Percentiles rank a stretch among this genome's conserved stretches.
These are phyloP conservation scores for Suillus luteus DNA, from an alignment of 768 basidiomycete species.

Conservation along the genomic window DNA sequence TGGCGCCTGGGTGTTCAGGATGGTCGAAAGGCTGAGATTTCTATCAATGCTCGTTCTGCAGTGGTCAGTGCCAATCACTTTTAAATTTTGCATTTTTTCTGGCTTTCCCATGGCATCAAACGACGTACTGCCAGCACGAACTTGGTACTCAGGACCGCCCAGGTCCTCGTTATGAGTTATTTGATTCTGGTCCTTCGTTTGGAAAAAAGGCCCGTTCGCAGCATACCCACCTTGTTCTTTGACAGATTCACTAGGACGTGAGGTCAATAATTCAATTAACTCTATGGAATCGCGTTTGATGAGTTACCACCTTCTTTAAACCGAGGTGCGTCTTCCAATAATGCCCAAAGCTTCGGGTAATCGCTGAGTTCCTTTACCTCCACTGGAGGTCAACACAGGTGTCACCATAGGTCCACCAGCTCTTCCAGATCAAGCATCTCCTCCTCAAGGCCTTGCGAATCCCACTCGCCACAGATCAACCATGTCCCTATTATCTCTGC, in stretches of 20 bases:
- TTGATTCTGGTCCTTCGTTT: slow-evolving; percentile 49
- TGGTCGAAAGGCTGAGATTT: slow-evolving; percentile 63
- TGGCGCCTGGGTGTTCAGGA: slow-evolving; percentile 58
- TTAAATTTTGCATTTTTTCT: slow-evolving; percentile 11
- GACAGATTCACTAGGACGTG: slow-evolving; percentile 64
- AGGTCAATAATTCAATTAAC: slow-evolving; percentile 76
- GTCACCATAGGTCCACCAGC: slow-evolving; percentile 27
- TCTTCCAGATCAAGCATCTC: slow-evolving; percentile 37
- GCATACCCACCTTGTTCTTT: slow-evolving; percentile 66
- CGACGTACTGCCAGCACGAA: slow-evolving; percentile 44
- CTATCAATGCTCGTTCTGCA: slow-evolving; percentile 30
- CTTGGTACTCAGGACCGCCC: slow-evolving; percentile 72
- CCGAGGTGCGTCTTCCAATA: slow-evolving; percentile 5
- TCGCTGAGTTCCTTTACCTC: slow-evolving; percentile 43
- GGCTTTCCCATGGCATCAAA: slow-evolving; percentile 14
- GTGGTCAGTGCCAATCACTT: slow-evolving; percentile 23
- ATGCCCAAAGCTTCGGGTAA: slow-evolving; percentile 62
- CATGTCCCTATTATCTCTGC: slow-evolving; percentile 79
- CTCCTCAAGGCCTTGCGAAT: slow-evolving; percentile 31
- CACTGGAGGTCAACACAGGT: slow-evolving; percentile 22
- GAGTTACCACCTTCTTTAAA: slow-evolving; percentile 28
- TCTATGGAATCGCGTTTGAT: slow-evolving; percentile 77
- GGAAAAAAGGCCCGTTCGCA: too few relatives aligned
- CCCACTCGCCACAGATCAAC: slow-evolving; percentile 66
- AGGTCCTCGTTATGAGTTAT: slow-evolving; percentile 72